Base-by-base conservation (phyloP, 1,284 basidiomycete genomes). In the Exsudoporus floridanus region DNA sequence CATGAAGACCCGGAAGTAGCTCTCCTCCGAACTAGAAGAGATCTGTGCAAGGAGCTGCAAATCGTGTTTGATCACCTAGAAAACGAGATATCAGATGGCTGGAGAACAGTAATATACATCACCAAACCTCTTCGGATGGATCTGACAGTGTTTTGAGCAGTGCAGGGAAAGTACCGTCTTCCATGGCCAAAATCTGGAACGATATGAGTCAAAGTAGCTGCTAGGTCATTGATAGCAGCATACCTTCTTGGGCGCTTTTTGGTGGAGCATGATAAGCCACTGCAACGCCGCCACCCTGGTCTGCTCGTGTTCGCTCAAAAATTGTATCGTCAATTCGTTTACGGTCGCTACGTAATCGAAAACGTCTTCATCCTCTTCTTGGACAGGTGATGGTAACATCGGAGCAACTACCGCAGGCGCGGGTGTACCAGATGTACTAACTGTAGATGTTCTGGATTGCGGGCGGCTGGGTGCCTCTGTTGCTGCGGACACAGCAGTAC, bases 181-280 rank as follows among this genome's bases (percentile, higher is more conserved):
- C 94, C 83, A 97, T 90, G 0, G 93, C 90, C 48, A 98, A 76
- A 56, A 98, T 96, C 92, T 94, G 56, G 4, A 36, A 42, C 6
- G 18, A 4, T 13, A 28, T 54, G 40, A 60, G 55, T 19, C 46
- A 33, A 48, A 18, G 35, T 7, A n/a, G 34, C 23, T 5, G 21
- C n/a, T 14, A 16, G 18, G 28, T 23, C n/a, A 33, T 19, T 7
- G 18, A 35, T 18, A 55, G 49, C 9, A 8, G 47, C 70, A 37
- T 56, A 88, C 92, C 82, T 96, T 97, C 71, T 88, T 91, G 0
- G 97, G 97, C 18, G 93, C 92, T 68, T 98, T 98, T 67, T 94
- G 90, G 73, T 99, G 97, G 49, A 99, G 75, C 97, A 99, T 99
- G 46, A 98, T 86, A 30, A 99, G 76, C 97, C 97, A 99, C 73